Base-by-base conservation (phyloP, 2,329 filamentous ascomycete genomes). In the Sporothrix euskadiensis region DNA sequence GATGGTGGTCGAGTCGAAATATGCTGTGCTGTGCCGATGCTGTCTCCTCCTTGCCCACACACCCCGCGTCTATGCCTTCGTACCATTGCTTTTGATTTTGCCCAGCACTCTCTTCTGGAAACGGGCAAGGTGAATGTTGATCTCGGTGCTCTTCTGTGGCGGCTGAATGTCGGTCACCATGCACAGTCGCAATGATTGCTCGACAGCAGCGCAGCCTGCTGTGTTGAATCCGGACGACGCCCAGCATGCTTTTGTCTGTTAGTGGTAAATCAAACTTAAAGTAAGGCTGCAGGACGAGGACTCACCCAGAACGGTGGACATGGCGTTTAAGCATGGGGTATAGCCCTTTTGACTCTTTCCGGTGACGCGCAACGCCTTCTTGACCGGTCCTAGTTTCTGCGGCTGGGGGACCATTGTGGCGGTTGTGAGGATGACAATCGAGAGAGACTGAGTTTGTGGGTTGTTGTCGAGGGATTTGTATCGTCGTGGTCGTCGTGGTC, bases 111-210 rank as follows among this genome's bases (percentile, higher is more conserved):
- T 90, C 87, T 79, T 91, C 87, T 83, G 91, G 88, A 85, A 97
- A 85, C 96, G 89, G 77, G 88, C 88, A 59, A 98, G 85, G 81
- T 98, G 94, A 86, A 94, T 94, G 84, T 98, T 98, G 88, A 98
- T 94, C 81, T 90, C 95, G 84, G 91, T 93, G 80, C 44, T 81
- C 79, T 70, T 81, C 80, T 14, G 82, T 78, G 22, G 26, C 59
- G 83, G 78, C 74, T 81, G 85, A 85, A 79, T 89, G 75, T 91
- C 90, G 73, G 88, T 88, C 84, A 98, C 95, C 94, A 98, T 97
- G 83, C 90, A 92, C 44, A 83, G 81, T 39, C 90, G 87, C 74
- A 92, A 83, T 71, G 88, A 85, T 73, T 85, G 85, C 81, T 91
- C 89, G 76, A 91, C 80, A 57, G 85, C 84, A 32, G 85, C 84